These are phyloP conservation scores for Paramecium pentaurelia DNA, from an alignment of 73 alveolate genomes.

Conservation along the genomic window DNA sequence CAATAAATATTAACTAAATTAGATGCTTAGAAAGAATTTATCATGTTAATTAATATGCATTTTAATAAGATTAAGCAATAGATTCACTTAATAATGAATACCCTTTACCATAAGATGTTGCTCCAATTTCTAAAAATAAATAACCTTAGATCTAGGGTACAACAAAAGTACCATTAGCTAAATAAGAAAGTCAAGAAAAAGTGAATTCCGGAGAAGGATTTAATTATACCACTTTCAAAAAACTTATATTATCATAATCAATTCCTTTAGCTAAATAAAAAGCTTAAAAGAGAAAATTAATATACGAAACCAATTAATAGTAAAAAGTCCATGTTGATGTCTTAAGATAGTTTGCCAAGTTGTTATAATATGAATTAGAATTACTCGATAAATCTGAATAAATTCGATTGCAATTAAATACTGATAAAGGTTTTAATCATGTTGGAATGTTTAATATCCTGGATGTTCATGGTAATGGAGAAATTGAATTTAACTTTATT, in stretches of 20 bases:
- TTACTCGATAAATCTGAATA: not conserved
- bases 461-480: not conserved
- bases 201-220: slow-evolving; percentile 21
- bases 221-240: not conserved
- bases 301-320: not conserved
- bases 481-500: not conserved
- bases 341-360: not conserved
- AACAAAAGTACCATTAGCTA: not conserved
- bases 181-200: not conserved
- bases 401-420: not conserved
- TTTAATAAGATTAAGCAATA: not conserved
- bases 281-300: not conserved
- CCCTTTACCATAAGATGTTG: slow-evolving; percentile 8
- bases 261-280: not conserved
- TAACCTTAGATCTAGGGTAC: not conserved
- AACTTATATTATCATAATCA: not conserved
- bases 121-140: not conserved
- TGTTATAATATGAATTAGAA: not conserved
- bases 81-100: not conserved
- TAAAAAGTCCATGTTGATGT: not conserved
- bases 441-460: not conserved
- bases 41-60: not conserved
- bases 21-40: not conserved
- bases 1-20: not conserved
- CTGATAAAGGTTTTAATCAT: not conserved